Base-by-base conservation (phyloP, 345 rosid species). In the Brassica incana region DNA sequence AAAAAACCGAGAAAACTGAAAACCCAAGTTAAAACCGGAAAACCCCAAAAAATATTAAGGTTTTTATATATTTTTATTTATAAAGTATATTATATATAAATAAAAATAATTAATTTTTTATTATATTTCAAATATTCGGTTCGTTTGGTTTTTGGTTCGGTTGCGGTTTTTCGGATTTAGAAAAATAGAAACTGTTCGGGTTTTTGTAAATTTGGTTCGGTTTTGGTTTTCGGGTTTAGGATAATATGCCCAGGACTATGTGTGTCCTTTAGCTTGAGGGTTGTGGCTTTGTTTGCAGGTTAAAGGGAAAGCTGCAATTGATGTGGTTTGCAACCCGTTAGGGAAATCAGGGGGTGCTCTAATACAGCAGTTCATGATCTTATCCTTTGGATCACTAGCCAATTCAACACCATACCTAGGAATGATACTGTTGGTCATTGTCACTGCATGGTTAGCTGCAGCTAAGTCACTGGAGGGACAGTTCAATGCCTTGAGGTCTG, bases 311-410 rank as follows among this genome's bases (percentile, higher is more conserved):
- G 98, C 97, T 27, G 98, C 98, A 58, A 94, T 94, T 66, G 98
- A 94, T 29, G 98, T 94, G 25, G 98, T 92, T 27, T 94, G 98
- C 85, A 94, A 94, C 78, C 98, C 98, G 0, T 81, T 94, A 75
- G 98, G 98, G 71, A 94, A 94, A 80, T 94, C 98, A 4, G 97
- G 98, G 11, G 98, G 98, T 61, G 97, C 98, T 64, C 84, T 94
- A 54, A 94, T 94, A 73, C 98, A 94, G 76, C 98, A 94, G 85
- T 94, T 94, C 76, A 94, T 94, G 98, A 94, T 94, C 88, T 80
- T 94, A 71, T 87, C 90, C 12, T 94, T 94, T 5, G 98, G 98
- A 5, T 94, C 98, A 3, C 93, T 92, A 1, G 98, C 98, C 0
- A 94, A 86, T 73, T 94, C 98, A 25, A 94, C 98, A 68, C 98